Conservation (phyloP, 1,139 yeast genomes). For the Geotrichum reessii region DNA sequence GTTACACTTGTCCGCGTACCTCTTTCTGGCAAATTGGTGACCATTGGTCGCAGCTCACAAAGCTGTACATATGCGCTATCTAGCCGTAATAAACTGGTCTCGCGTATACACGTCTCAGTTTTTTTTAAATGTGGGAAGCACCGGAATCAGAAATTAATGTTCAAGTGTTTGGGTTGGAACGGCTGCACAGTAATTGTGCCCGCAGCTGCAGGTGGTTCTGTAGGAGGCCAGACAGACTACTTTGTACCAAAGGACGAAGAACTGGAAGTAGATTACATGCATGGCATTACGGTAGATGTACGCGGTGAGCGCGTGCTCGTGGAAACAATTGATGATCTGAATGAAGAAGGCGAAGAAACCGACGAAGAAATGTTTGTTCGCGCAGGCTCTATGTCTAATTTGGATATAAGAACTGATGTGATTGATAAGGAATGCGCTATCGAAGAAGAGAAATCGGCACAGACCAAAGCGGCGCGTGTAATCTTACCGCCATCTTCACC, state of each 20-base stretch:
- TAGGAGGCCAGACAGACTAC: background rate
- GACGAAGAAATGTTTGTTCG: background rate
- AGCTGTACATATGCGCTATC: constrained; percentile 54
- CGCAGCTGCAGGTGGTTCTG: constrained; percentile 24
- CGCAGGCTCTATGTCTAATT: background rate
- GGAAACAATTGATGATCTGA: constrained; percentile 41
- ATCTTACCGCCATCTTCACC: background rate
- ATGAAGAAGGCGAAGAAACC: background rate
- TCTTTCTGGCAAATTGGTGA: constrained; percentile 32
- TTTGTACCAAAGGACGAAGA: constrained; percentile 43
- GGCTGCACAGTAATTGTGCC: constrained; percentile 64
- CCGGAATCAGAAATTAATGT: constrained; percentile 23
- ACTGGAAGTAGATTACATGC: constrained; percentile 49
- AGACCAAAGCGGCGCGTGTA: background rate
- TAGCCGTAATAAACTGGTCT: constrained; percentile 53
- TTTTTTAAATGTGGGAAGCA: constrained; percentile 24
- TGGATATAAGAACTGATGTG: background rate
- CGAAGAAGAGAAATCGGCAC: background rate
- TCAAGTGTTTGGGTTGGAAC: constrained; percentile 65
- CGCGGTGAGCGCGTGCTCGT: constrained; percentile 52
- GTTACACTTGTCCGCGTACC: constrained; percentile 33
- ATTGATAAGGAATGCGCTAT: background rate
- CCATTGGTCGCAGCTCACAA: constrained; percentile 62
- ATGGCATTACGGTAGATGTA: constrained; percentile 56
- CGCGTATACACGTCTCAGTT: constrained; percentile 57